Evolutionary conservation across 2,329 filamentous ascomycete genomes (phyloP), one percentile per base, ranked within the genome.

Genomic region (Alternaria sp.): DNA sequence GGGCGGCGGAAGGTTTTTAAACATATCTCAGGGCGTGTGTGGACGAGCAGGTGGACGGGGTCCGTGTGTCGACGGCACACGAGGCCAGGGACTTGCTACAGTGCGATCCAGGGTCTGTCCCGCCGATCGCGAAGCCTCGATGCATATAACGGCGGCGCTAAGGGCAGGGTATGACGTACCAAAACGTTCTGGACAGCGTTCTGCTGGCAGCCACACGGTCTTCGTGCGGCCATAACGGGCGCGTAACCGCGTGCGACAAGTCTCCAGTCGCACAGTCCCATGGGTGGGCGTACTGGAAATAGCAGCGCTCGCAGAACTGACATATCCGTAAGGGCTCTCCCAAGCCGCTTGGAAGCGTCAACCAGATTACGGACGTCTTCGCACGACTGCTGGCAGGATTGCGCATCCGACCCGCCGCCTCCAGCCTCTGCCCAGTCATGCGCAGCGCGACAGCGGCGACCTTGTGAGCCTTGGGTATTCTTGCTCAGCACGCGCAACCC

Each of bases 111-210:
- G 71, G 69, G 68, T 68, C 67, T 63, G 60, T 46, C 46, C n/a
- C 50, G 71, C 67, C 65, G 71, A 74, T 74, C 71, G 51, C 53
- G 56, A 61, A 69, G 65, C 67, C 71, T 71, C 69, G 71, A 74
- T 44, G 69, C 68, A 69, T 71, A 71, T 64, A 62, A 63, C 60
- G 65, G 59, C 57, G 43, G 49, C 46, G 60, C 65, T 69, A 72
- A 71, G 37, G 65, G 20, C 66, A 72, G 67, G 70, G 69, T 69
- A 60, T 60, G 60, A 63, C 60, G 60, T 63, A 62, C 53, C 66
- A 58, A 70, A 66, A 64, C 57, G 60, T 71, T 60, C 69, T 68
- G 61, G 70, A 70, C 30, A 64, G 51, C 60, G 58, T 63, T 63
- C 45, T 55, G 59, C 64, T 56, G 63, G 50, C 64, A 61, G 33